Evolutionary conservation across 1,284 basidiomycete species (phyloP).

Genomic region (Hemileia vastatrix): DNA sequence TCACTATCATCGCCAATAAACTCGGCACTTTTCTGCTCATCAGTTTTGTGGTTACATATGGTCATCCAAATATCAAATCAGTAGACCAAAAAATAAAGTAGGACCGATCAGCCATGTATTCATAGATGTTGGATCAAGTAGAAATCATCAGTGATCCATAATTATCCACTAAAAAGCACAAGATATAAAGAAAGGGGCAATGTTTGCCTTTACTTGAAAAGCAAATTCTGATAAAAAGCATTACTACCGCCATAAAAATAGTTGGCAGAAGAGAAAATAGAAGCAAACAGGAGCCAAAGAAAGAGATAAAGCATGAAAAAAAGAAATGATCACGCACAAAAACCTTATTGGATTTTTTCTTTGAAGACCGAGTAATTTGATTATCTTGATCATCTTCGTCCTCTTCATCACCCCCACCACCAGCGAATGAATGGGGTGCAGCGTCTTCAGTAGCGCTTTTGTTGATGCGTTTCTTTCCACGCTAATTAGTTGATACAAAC

Average conservation of each 20-base stretch:
- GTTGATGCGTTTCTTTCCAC: constrained; percentile 13
- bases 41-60: too few relatives aligned
- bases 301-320: too few relatives aligned
- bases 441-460: background rate
- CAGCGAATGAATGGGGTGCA: background rate
- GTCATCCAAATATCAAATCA: too few relatives aligned
- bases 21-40: constrained; percentile 21
- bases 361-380: constrained; percentile 1
- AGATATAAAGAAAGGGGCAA: too few relatives aligned
- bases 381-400: constrained; percentile 5
- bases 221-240: too few relatives aligned
- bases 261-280: too few relatives aligned
- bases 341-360: constrained; percentile 18
- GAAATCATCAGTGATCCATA: background rate
- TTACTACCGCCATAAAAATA: too few relatives aligned
- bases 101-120: background rate
- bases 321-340: constrained; percentile 6
- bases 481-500: background rate
- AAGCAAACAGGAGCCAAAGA: too few relatives aligned
- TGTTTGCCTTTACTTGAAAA: too few relatives aligned
- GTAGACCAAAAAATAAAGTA: too few relatives aligned
- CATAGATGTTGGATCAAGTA: background rate
- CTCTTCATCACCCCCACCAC: constrained; percentile 9
- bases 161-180: background rate
- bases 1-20: constrained; percentile 22